Base-by-base conservation (phyloP, 1,284 basidiomycete genomes). In the Malassezia japonica region DNA sequence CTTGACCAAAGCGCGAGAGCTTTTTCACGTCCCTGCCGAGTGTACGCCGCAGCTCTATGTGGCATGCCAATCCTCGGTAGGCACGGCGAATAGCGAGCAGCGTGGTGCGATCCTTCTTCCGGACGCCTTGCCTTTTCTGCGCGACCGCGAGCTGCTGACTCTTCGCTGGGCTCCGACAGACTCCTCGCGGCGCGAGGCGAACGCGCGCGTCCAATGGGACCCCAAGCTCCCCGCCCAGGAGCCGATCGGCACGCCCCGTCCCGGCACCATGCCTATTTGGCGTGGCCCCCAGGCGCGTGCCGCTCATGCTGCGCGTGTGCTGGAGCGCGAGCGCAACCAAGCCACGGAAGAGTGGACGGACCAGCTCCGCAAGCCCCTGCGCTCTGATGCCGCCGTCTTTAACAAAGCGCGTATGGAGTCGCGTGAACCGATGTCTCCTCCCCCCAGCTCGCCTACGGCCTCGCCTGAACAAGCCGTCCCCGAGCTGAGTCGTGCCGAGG, bases 131-230 rank as follows among this genome's bases (percentile, higher is more conserved):
- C 61, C 61, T 6, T 65, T 66, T 36, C 52, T 70, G 7, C 59
- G 62, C 38, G 68, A 70, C 37, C 55, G 68, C 18, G 68, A 70
- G 33, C 49, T 67, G 7, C 46, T 70, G 18, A 56, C 64, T 27
- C 59, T 70, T 28, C 62, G 65, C n/a, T 70, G 68, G 68, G 48
- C 54, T 1, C 55, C 63, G 9, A 55, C 60, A 56, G 28, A 57
- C 54, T 25, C 51, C 55, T 36, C 61, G 46, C 33, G 51, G 51
- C 40, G 60, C 20, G 43, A 41, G 0, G 37, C 29, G 4, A n/a
- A 54, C 41, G 58, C 55, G 41, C 53, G 57, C 10, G 63, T 69
- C 13, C 55, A 61, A 25, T 67, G 65, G 63, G 57, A 67, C 15
- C 36, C 37, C 18, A 35, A 38, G 25, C 48, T 45, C 1, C 25